Evolutionary conservation across 2,329 filamentous ascomycete genomes (phyloP).

Genomic region (Aspergillus hiratsukae): DNA sequence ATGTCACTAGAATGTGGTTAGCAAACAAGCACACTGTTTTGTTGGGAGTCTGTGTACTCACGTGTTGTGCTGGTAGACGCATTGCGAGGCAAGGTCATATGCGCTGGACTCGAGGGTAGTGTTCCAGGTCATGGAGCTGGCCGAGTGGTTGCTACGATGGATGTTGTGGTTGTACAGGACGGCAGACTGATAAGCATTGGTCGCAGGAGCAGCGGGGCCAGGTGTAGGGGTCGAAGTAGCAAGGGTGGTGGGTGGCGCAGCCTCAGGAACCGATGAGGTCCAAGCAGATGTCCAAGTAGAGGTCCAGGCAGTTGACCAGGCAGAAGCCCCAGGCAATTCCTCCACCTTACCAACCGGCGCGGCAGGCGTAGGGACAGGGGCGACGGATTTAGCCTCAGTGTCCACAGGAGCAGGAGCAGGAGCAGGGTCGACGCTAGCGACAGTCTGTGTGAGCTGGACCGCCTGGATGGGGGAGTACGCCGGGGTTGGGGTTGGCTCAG

Average conservation of each 20-base stretch:
- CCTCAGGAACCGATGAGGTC: slow-evolving; percentile 1
- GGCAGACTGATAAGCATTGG: slow-evolving; percentile 14
- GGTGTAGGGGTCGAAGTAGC: slow-evolving; percentile 16
- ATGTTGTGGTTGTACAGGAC: slow-evolving; percentile 73
- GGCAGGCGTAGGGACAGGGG: neutral
- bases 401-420: neutral
- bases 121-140: slow-evolving; percentile 62
- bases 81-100: slow-evolving; percentile 57
- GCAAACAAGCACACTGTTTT: neutral
- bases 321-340: neutral
- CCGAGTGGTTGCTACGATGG: slow-evolving; percentile 79
- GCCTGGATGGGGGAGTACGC: slow-evolving; percentile 4
- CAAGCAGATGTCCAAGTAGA: slow-evolving; percentile 8
- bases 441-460: neutral
- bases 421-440: neutral
- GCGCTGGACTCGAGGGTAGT: slow-evolving; percentile 61
- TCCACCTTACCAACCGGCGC: neutral
- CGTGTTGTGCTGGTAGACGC: slow-evolving; percentile 72
- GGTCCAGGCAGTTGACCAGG: slow-evolving; percentile 5
- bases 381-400: slow-evolving; percentile 1
- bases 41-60: slow-evolving; percentile 43
- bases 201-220: slow-evolving; percentile 9
- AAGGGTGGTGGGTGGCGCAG: slow-evolving; percentile 4
- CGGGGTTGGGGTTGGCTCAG: slow-evolving; percentile 9
- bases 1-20: slow-evolving; percentile 38